phyloP scores from a whole-genome alignment of 192 early-diverging fungal genomes.

The Thamnidium elegans region DNA sequence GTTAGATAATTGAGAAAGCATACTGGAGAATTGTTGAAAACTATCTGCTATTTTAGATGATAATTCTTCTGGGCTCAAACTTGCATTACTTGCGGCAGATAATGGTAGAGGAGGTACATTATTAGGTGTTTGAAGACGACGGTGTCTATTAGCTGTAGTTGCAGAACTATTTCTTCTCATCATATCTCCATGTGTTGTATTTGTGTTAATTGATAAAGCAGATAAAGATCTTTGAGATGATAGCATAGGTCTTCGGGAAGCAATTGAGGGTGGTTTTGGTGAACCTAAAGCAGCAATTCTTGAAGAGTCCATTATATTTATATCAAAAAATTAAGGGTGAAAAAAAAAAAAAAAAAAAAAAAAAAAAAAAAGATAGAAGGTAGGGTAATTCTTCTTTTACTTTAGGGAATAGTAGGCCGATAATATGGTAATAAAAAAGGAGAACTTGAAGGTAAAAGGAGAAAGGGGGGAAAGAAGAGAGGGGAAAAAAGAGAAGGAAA shows the following conservation, averaged over 20 bases:
- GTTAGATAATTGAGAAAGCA: conserved; percentile 17
- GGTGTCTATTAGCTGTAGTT: not conserved
- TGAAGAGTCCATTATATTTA: not conserved
- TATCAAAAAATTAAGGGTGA: not conserved
- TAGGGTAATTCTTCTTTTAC: not conserved
- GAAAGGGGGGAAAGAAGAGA: not conserved
- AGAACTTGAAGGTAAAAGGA: not conserved
- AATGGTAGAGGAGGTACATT: not conserved
- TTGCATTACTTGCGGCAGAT: not conserved
- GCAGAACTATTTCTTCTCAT: conserved; percentile 11
- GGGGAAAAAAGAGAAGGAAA: not conserved
- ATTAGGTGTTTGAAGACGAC: not conserved
- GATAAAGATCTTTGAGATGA: conserved; percentile 13
- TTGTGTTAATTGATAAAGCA: conserved; percentile 14
- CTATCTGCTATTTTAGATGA: conserved; percentile 33
- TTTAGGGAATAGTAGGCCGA: not conserved
- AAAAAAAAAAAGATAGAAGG: not conserved
- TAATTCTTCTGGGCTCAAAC: conserved; percentile 29
- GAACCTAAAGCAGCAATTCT: conserved; percentile 1
- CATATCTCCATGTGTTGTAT: not conserved
- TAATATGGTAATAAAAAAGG: not conserved
- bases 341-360: not conserved
- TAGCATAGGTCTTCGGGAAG: conserved; percentile 12
- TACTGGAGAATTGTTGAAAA: conserved; percentile 30
- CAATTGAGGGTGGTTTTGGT: conserved; percentile 1